Percentiles rank a stretch among this genome's conserved stretches.
Conservation (phyloP, 1,139 yeast species). For the Geotrichum europaeum region DNA sequence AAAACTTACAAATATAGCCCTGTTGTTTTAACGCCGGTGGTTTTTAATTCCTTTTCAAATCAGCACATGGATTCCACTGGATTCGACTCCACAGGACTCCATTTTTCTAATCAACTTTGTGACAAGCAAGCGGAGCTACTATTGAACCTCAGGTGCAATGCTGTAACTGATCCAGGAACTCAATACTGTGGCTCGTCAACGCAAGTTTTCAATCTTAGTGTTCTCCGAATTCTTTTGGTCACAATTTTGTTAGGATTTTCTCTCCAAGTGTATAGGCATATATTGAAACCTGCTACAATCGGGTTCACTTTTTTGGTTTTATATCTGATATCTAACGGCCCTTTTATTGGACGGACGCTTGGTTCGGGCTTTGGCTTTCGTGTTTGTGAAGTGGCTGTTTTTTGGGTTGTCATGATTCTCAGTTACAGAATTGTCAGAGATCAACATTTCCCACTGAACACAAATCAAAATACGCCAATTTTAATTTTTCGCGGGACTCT, state of each 20-base stretch:
- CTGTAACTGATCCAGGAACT: background rate
- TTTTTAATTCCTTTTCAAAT: conserved; percentile 5
- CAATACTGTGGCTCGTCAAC: background rate
- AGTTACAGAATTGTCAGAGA: background rate
- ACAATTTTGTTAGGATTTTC: background rate
- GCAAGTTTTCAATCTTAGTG: background rate
- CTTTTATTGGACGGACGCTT: background rate
- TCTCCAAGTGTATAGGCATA: background rate
- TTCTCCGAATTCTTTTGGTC: background rate
- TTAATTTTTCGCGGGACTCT: background rate
- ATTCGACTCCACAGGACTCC: conserved; percentile 14
- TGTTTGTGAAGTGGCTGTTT: background rate
- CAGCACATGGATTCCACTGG: background rate
- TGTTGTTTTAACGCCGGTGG: background rate
- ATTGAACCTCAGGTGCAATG: background rate
- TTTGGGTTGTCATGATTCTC: background rate
- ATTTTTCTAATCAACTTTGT: conserved; percentile 8
- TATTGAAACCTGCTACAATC: background rate
- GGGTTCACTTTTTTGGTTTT: background rate
- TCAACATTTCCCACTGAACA: background rate
- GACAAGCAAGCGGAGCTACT: conserved; percentile 7
- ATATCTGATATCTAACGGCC: background rate
- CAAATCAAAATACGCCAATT: background rate
- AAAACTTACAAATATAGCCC: background rate
- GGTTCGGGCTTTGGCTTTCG: background rate